Evolutionary conservation across 2,329 filamentous ascomycete genomes (phyloP), one percentile per base, ranked within the genome.

Genomic region (Fusarium sp.): DNA sequence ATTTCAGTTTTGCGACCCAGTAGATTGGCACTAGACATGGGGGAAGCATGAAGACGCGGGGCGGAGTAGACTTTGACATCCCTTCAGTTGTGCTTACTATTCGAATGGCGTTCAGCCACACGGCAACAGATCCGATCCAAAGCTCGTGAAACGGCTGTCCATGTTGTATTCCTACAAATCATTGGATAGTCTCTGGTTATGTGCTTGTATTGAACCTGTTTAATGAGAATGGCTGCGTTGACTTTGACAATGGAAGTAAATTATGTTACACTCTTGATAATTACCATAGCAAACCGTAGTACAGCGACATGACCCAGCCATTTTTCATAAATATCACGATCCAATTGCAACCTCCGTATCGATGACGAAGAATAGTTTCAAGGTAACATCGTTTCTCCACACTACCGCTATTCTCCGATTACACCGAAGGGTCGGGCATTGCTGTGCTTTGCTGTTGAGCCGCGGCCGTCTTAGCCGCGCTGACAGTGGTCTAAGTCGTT

Each of bases 381-480:
- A 42, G 37, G 62, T 60, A 53, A 44, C 41, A 65, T 65, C 44
- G 50, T 36, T 31, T 31, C 20, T 18, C 13, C 12, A 13, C 26
- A 10, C 60, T 60, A 65, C 18, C 45, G 62, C 45, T 52, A 65
- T 46, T 41, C 36, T 45, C 62, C 52, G 60, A 28, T 11, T 36
- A 36, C 60, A 57, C 36, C 18, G 15, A 44, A 63, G 23, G 57
- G 46, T 57, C 51, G 30, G 23, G 44, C 11, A 23, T 11, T 28
- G 34, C 47, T 40, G 5, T 30, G 15, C 23, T 23, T 23, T 4
- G 26, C 42, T 51, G 23, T 51, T 16, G 28, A 62, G 61, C 41
- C 51, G 52, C 42, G 50, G 60, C 60, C 60, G 60, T 62, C 18
- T 56, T 69, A 68, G 38, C 65, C 65, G 65, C 45, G 53, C 53